Base-by-base conservation (phyloP, 345 rosid genomes). In the Salix exigua region DNA sequence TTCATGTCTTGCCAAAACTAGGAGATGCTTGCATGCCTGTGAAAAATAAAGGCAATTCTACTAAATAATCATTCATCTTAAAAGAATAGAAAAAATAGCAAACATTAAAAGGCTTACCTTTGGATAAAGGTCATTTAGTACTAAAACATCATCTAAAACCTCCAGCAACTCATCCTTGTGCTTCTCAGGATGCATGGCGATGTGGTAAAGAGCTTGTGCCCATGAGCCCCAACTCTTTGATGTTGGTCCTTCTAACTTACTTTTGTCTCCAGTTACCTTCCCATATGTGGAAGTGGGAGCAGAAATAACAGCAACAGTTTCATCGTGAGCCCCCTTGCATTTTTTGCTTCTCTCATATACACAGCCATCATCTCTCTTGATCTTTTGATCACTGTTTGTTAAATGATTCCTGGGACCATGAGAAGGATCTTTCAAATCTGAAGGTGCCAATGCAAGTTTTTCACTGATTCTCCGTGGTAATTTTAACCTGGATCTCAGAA, bases 1-100 rank as follows among this genome's bases (percentile, higher is more conserved):
- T 80, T 83, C 81, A 21, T 67, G 77, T 66, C 88, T 87, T 55
- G 92, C 88, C 86, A 96, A 66, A 71, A 93, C 90, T 72, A 96
- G 81, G 79, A 93, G 63, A 69, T 96, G 99, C 80, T 76, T 94
- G 73, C 85, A 85, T 23, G 98, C 97, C 99, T 93, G 80, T 69
- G 55, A 81, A 75, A 80, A 23, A 18, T 66, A 66, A 61, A 10
- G 14, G 14, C 38, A 30, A 21, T 71, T 75, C 64, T 10, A 61
- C n/a, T 70, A 31, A 72, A 44, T 42, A 38, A 21, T 17, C 42
- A 35, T 63, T 58, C 65, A 77, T 23, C 33, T 64, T 21, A 77
- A 37, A 74, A n/a, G 42, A 65, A 73, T 62, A 63, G 58, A 62
- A 7, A 42, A 48, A 61, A 13, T 11, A 26, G 28, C 16, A 11